phyloP scores from a whole-genome alignment of 768 basidiomycete genomes.

The Coprinellus micaceus region DNA sequence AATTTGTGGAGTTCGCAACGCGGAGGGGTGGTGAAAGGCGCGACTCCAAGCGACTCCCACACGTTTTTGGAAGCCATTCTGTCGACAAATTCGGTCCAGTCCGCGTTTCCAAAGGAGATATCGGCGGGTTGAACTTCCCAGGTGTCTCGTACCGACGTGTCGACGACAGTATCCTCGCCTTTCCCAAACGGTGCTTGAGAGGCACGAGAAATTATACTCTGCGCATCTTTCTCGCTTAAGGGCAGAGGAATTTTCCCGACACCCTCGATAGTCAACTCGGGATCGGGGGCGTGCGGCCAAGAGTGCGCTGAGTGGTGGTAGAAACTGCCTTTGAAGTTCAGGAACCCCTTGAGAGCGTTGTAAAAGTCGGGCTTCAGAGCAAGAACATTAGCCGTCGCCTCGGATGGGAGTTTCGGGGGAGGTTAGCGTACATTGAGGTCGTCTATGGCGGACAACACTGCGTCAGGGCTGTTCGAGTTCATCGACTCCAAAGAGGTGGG shows the following conservation, averaged over 20 bases:
- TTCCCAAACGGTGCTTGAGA: constrained; percentile 44
- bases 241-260: constrained; percentile 44
- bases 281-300: constrained; percentile 32
- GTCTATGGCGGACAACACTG: too few species aligned
- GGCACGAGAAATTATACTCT: constrained; percentile 30
- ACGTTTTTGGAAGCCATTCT: constrained; percentile 25
- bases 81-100: constrained; percentile 36
- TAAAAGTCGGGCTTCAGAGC: too few species aligned
- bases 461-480: too few species aligned
- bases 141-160: constrained; percentile 43
- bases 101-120: constrained; percentile 38
- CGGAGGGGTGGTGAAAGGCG: constrained; percentile 22
- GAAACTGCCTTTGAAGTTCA: constrained; percentile 32
- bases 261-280: constrained; percentile 34
- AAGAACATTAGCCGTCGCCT: too few species aligned
- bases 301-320: constrained; percentile 22
- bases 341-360: constrained; percentile 22
- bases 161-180: constrained; percentile 38
- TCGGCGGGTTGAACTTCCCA: constrained; percentile 46
- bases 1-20: constrained; percentile 44
- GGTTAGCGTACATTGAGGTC: too few species aligned
- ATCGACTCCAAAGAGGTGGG: too few species aligned
- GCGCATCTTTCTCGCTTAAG: constrained; percentile 36
- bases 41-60: constrained; percentile 35
- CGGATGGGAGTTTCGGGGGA: too few species aligned